phyloP scores from a whole-genome alignment of 2,329 filamentous ascomycete genomes.

The Verticillium alfalfae region DNA sequence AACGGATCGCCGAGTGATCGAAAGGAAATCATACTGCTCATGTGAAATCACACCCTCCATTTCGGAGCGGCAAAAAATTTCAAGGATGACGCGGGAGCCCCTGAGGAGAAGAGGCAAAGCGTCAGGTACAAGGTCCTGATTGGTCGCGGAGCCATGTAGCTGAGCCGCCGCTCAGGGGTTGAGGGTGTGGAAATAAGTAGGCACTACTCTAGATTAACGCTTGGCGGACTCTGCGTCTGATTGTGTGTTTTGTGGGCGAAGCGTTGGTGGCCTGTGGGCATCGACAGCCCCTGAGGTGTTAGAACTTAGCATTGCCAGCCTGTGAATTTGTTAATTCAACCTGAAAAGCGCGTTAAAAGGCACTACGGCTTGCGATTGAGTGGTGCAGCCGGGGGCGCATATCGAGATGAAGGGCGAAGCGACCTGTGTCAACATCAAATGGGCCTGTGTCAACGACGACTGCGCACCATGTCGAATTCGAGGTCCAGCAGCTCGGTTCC shows the following conservation, averaged over 20 bases:
- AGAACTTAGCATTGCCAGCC: background rate
- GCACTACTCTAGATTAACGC: conserved; percentile 4
- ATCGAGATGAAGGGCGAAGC: too few species aligned
- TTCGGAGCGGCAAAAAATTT: background rate
- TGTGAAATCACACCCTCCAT: background rate
- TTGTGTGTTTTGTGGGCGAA: background rate
- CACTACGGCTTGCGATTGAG: background rate
- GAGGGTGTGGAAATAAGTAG: conserved; percentile 8
- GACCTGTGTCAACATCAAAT: too few species aligned
- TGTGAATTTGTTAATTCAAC: background rate
- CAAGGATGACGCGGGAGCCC: conserved; percentile 1
- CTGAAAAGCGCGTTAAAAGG: background rate
- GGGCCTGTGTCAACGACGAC: background rate
- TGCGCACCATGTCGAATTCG: background rate
- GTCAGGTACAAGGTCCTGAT: conserved; percentile 32
- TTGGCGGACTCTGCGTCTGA: conserved; percentile 6
- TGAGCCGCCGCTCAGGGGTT: conserved; percentile 19
- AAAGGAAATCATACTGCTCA: background rate
- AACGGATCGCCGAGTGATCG: background rate
- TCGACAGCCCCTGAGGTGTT: background rate
- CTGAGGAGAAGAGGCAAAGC: conserved; percentile 21
- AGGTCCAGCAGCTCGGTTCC: background rate
- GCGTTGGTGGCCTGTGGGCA: background rate
- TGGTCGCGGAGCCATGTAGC: conserved; percentile 28
- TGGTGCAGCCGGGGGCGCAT: background rate